Conservation (phyloP, 2,329 filamentous ascomycete genomes). For the Penicillium digitatum region DNA sequence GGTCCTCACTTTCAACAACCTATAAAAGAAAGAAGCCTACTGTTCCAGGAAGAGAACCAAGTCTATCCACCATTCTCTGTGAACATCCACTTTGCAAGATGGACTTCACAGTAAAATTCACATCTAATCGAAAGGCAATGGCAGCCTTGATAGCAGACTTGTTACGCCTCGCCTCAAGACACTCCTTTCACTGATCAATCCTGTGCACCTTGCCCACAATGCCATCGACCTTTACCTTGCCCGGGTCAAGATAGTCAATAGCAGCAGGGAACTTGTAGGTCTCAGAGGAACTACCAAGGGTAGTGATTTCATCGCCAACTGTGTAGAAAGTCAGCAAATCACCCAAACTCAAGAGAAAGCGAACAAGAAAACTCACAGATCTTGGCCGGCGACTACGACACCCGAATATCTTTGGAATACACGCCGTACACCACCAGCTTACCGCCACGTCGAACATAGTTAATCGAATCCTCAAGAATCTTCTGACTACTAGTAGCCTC, state of each 20-base stretch:
- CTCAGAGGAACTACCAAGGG: slow-evolving; percentile 69
- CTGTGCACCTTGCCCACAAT: slow-evolving; percentile 71
- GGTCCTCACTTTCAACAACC: slow-evolving; percentile 14
- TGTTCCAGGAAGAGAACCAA: not conserved
- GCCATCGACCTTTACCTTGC: slow-evolving; percentile 51
- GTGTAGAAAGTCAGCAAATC: slow-evolving; percentile 8
- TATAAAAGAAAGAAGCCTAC: not conserved
- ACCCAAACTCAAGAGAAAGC: not conserved
- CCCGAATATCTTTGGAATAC: slow-evolving; percentile 59
- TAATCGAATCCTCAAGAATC: slow-evolving; percentile 66
- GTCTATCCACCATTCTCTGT: slow-evolving; percentile 2
- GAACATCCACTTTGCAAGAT: not conserved
- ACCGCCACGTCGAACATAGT: slow-evolving; percentile 67
- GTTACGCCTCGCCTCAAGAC: slow-evolving; percentile 66
- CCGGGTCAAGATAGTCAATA: slow-evolving; percentile 50
- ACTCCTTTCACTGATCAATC: slow-evolving; percentile 69
- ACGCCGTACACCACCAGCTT: slow-evolving; percentile 71
- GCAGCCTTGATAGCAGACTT: slow-evolving; percentile 71
- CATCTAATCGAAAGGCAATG: slow-evolving; percentile 63
- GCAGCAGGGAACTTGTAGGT: slow-evolving; percentile 66
- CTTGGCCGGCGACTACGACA: slow-evolving; percentile 66
- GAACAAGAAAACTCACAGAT: slow-evolving; percentile 54
- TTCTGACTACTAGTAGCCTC: slow-evolving; percentile 67
- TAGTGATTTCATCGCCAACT: slow-evolving; percentile 63
- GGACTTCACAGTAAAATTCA: not conserved